These are phyloP conservation scores for Gossypium turneri DNA, from an alignment of 345 rosid genomes.

Conservation along the genomic window DNA sequence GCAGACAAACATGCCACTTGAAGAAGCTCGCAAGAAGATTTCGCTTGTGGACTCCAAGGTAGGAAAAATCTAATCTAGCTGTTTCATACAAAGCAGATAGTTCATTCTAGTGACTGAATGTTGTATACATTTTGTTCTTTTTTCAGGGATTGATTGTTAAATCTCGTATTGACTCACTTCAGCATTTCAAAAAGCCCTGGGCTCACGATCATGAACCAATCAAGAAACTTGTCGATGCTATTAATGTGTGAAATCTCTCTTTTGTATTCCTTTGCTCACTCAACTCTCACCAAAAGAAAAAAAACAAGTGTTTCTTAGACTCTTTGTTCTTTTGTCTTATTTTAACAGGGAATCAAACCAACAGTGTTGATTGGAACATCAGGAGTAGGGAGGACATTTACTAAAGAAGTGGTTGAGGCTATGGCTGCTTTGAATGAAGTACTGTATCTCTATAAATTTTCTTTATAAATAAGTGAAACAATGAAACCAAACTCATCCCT, in stretches of 20 bases:
- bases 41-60: conserved; percentile 98
- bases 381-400: conserved; percentile 85
- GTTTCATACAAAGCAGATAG: not conserved
- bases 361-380: conserved; percentile 93
- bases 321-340: conserved; percentile 10
- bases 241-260: conserved; percentile 48
- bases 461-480: conserved; percentile 1
- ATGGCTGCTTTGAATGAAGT: conserved; percentile 86
- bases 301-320: not conserved
- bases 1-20: conserved; percentile 73
- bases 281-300: not conserved
- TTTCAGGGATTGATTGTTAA: conserved; percentile 82
- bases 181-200: conserved; percentile 97
- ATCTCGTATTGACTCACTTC: conserved; percentile 77
- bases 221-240: conserved; percentile 59
- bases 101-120: not conserved
- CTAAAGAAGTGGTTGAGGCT: conserved; percentile 79
- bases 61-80: conserved; percentile 15
- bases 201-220: conserved; percentile 85
- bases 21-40: conserved; percentile 76
- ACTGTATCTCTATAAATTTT: conserved; percentile 14
- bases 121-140: conserved; percentile 17
- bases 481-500: not conserved
- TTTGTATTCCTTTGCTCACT: conserved; percentile 19
- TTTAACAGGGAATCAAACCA: conserved; percentile 73